Base-by-base conservation (phyloP, 2,329 filamentous ascomycete genomes). In the Pseudocercospora pini-densiflorae region DNA sequence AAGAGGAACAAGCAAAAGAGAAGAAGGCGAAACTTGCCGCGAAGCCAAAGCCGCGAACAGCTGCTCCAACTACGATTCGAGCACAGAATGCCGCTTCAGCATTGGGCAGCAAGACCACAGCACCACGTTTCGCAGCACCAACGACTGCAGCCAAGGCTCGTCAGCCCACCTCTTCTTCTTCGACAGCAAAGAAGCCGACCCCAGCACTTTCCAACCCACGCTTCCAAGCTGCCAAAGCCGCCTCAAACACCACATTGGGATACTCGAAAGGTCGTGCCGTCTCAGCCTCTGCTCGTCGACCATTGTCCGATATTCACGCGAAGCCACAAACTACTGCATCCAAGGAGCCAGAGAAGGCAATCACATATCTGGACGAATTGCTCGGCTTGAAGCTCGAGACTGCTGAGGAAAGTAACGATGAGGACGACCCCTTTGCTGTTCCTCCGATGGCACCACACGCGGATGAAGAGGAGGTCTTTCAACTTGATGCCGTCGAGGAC, bases 161-260 rank as follows among this genome's bases (percentile, higher is more conserved):
- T 75, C 74, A 71, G 61, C 72, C 76, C 77, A 63, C 74, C 74
- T 51, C 77, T 73, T n/a, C 65, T 59, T 31, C 65, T 12, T 53
- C 62, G 10, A 71, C 79, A 16, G 57, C 67, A 1, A 71, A 67
- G 51, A 68, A 68, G 36, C 61, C 65, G 19, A 59, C 61, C 9
- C 5, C 72, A 79, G 3, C 65, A 68, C 5, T 45, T 14, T 61
- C 68, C 19, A 75, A 74, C 9, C 83, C 87, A 71, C 87, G 88
- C 55, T 86, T 88, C 69, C 85, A 85, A 8, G 83, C 86, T 10
- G 89, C 90, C 1, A 85, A 87, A 23, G 87, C 87, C 5, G 89
- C 88, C 5, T 97, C 93, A 1, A 88, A 89, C 69, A 94, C 88
- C 63, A 97, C 93, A 0, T 85, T 97, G 49, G 94, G 94, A 16